Evolutionary conservation across 2,329 filamentous ascomycete genomes (phyloP).

Genomic region (Phialophora expanda): DNA sequence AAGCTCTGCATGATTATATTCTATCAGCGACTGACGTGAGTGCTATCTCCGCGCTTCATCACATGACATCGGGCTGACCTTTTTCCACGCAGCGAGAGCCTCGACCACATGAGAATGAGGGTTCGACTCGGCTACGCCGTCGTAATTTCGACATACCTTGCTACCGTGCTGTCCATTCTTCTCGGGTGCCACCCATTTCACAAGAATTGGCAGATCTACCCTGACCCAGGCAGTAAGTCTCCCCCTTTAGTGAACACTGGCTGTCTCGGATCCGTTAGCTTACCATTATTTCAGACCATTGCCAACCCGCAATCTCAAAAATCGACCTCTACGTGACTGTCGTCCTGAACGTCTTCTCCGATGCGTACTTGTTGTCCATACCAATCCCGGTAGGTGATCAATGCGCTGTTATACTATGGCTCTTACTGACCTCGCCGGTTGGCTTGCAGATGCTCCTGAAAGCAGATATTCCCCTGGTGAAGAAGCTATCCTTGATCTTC

Average conservation of each 20-base stretch:
- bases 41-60: neutral
- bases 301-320: constrained; percentile 58
- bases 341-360: constrained; percentile 60
- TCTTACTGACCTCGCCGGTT: neutral
- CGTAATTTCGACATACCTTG: constrained; percentile 57
- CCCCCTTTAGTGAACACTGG: neutral
- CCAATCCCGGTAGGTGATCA: constrained; percentile 57
- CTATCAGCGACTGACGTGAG: constrained; percentile 60
- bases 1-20: constrained; percentile 63
- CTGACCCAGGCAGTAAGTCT: constrained; percentile 60
- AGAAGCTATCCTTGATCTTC: constrained; percentile 59
- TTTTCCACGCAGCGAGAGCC: constrained; percentile 44
- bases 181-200: constrained; percentile 60
- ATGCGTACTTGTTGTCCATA: constrained; percentile 65
- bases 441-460: constrained; percentile 57
- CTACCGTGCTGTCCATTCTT: constrained; percentile 57
- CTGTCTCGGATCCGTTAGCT: neutral
- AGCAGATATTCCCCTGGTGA: constrained; percentile 55
- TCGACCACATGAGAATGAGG: constrained; percentile 51
- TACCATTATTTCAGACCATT: constrained; percentile 45
- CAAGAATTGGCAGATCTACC: constrained; percentile 65
- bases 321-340: constrained; percentile 60
- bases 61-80: neutral
- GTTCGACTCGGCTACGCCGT: constrained; percentile 59
- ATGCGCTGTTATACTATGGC: neutral